Evolutionary conservation across 2,329 filamentous ascomycete genomes (phyloP), one percentile per base, ranked within the genome.

Genomic region (Ophiostoma perfectum): DNA sequence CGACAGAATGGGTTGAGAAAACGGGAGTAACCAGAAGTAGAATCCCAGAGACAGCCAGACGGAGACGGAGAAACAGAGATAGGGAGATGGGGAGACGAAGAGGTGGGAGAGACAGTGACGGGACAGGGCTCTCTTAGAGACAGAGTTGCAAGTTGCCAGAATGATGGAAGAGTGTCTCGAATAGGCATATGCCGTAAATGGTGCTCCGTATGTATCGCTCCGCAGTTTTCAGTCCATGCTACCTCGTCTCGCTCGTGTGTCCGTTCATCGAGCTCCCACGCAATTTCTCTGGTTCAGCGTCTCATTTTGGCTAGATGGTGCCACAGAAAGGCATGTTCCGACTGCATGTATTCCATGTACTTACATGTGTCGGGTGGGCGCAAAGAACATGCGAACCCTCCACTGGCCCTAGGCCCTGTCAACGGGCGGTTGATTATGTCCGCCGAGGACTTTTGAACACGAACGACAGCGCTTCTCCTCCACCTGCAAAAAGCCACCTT

Each of bases 131-230:
- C 27, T 27, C 27, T 27, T 27, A 42, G 38, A 63, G 60, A 42
- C 14, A 11, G 18, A 63, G 60, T 27, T 63, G 60, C 38, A n/a
- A 39, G 39, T 27, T 41, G 38, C 60, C 60, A 60, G 27, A 60
- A 12, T 60, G 60, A 63, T 14, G 39, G 60, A 38, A 62, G 14
- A 62, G 14, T 60, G 27, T 60, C 55, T 60, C 27, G 55, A 38
- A 60, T 27, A 60, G 27, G 55, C 27, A 60, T 12, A 60, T 60
- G 55, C 55, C 27, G 27, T 38, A 18, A 38, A 38, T 38, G 14
- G 55, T 60, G 27, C 52, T 58, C 27, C 49, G 49, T 27, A 55
- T 55, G 49, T 55, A 55, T 55, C 49, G 55, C 55, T 60, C 55
- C 55, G 55, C 55, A 36, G 55, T 38, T 36, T 60, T 27, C 55